Base-by-base conservation (phyloP, 768 basidiomycete species). In the Daedaleopsis nitida region DNA sequence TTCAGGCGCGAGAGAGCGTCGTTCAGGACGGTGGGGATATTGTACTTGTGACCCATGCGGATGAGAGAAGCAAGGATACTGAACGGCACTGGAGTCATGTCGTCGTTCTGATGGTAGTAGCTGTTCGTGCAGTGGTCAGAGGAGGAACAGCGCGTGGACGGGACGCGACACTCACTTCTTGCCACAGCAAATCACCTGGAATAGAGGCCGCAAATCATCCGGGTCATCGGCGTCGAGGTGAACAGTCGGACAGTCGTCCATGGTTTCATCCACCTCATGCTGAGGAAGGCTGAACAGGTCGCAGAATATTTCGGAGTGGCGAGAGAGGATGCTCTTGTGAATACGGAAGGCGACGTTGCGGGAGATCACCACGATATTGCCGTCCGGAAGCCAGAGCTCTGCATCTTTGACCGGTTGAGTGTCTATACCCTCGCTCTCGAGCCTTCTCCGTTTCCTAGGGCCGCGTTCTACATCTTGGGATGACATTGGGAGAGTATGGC, bases 311-410 rank as follows among this genome's bases (percentile, higher is more conserved):
- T 44, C 57, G 9, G 66, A 69, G 6, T 55, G 58, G 4, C 51
- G 58, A 32, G 66, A 44, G 6, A 69, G 58, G 19, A 65, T 14
- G 23, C 61, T 55, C 19, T 45, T 55, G 47, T 67, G 59, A 0
- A 69, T 58, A 16, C 62, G 57, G 47, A 69, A 65, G 0, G 58
- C 57, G n/a, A 51, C 52, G 1, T 44, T 42, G 2, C 49, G 21
- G 2, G 86, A 80, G 49, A 88, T 72, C 52, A 91, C 78, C 52
- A 89, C 75, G 49, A 89, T 74, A 66, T 89, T 91, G 12, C 89
- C 89, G 65, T 89, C 88, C 0, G 73, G 62, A 68, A 91, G 90
- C 87, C 87, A 91, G 67, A 65, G 11, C 13, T 52, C 39, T 4
- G 57, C 60, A 5, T 60, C 47, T 45, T 3, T 17, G 44, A 17